Conservation (phyloP, 106 monocot genomes). For the Posidonia australis region DNA sequence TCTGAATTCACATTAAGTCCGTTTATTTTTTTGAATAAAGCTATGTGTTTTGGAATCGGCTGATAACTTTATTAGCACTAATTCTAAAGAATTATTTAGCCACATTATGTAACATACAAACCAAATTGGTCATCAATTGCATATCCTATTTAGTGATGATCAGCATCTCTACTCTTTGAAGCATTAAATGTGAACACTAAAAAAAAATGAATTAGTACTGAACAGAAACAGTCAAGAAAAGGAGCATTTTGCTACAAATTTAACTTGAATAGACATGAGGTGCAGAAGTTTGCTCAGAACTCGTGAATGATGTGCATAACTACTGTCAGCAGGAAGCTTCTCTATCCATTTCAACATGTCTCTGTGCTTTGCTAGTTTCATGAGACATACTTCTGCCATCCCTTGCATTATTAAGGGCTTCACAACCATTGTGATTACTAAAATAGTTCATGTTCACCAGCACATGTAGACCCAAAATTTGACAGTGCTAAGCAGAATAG, state of each 20-base stretch:
- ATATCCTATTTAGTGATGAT: background rate
- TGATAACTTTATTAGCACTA: too few relatives aligned
- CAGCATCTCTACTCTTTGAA: background rate
- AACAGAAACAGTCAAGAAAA: background rate
- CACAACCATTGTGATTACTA: conserved; percentile 4
- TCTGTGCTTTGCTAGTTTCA: conserved; percentile 4
- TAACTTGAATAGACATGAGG: conserved; percentile 63
- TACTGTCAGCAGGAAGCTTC: conserved; percentile 63
- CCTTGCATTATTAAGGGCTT: conserved; percentile 5
- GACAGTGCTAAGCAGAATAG: too few relatives aligned
- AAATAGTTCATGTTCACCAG: conserved; percentile 4
- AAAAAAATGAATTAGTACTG: too few relatives aligned
- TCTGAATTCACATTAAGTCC: too few relatives aligned
- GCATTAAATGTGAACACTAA: too few relatives aligned
- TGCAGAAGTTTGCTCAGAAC: conserved; percentile 79
- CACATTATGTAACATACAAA: background rate
- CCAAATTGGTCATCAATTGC: background rate
- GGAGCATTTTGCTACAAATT: background rate
- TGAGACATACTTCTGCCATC: conserved; percentile 2
- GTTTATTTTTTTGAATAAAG: too few relatives aligned
- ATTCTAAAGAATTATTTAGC: too few relatives aligned
- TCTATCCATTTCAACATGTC: conserved; percentile 39
- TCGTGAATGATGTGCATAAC: conserved; percentile 70
- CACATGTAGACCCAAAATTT: background rate
- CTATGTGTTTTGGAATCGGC: too few relatives aligned